Evolutionary conservation across 768 basidiomycete species (phyloP).

Genomic region (Podaxis sp.): DNA sequence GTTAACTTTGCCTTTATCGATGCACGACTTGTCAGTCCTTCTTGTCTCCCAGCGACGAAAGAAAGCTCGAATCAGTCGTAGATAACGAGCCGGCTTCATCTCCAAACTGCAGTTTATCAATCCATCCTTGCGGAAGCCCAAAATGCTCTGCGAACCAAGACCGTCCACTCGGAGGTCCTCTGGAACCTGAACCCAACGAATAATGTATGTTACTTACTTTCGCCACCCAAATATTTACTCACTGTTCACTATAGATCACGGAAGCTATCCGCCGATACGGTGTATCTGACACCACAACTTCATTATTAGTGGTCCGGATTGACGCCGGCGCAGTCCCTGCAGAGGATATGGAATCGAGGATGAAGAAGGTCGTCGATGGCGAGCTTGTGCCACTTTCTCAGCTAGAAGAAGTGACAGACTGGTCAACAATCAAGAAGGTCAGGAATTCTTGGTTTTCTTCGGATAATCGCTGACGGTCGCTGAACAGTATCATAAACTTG

Average conservation of each 20-base stretch:
- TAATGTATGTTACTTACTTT: conserved; percentile 48
- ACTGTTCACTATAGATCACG: conserved; percentile 57
- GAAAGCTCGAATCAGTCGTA: conserved; percentile 27
- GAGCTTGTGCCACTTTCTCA: conserved; percentile 44
- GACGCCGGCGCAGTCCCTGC: conserved; percentile 32
- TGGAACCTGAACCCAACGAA: conserved; percentile 84
- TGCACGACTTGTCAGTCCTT: conserved; percentile 65
- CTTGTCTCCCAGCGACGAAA: conserved; percentile 6
- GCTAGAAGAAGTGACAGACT: conserved; percentile 58
- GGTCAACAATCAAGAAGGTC: conserved; percentile 75
- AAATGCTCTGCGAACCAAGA: conserved; percentile 48
- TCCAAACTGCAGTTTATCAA: conserved; percentile 83
- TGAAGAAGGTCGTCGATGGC: conserved; percentile 62
- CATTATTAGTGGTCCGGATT: conserved; percentile 74
- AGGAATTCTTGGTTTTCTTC: conserved; percentile 14
- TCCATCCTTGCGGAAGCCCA: conserved; percentile 70
- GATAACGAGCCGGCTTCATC: conserved; percentile 80
- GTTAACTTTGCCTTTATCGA: conserved; percentile 93
- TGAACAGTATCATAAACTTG: conserved; percentile 70
- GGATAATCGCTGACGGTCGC: not conserved
- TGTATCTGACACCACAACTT: conserved; percentile 60
- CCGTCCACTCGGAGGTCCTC: conserved; percentile 89
- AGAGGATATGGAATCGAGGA: conserved; percentile 44
- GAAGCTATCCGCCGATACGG: conserved; percentile 89
- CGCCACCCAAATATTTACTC: not conserved